Percentiles rank a stretch among this genome's conserved stretches.
Evolutionary conservation across 75 land plant genomes (phyloP).

Genomic region (Picea sitchensis): DNA sequence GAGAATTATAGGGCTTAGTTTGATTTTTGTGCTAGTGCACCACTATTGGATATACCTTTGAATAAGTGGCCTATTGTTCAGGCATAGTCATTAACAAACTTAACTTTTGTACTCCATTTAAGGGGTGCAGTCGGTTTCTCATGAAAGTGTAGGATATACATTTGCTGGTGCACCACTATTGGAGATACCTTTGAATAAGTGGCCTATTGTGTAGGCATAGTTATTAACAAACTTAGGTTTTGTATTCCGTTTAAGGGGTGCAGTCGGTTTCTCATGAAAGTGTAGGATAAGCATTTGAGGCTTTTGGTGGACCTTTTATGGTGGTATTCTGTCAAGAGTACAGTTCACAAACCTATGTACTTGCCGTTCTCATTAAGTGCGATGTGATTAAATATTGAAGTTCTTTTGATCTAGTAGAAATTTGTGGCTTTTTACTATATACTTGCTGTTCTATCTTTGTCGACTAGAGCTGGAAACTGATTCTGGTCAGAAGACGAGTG

Average conservation of each 20-base stretch:
- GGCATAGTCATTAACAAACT: not conserved
- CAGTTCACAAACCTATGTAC: too few relatives aligned
- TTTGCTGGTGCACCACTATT: not conserved
- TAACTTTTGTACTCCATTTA: not conserved
- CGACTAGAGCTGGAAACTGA: too few relatives aligned
- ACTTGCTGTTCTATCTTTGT: too few relatives aligned
- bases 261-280: not conserved
- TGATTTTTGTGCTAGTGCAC: conserved; percentile 5
- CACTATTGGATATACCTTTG: not conserved
- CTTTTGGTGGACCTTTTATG: not conserved
- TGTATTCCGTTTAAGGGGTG: not conserved
- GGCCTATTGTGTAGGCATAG: not conserved
- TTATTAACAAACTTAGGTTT: not conserved
- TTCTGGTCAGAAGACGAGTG: too few relatives aligned
- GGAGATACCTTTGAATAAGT: conserved; percentile 1
- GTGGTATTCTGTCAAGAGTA: not conserved
- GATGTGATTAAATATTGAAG: too few relatives aligned
- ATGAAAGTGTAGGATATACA: not conserved
- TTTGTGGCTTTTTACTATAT: too few relatives aligned
- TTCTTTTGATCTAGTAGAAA: too few relatives aligned
- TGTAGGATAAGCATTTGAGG: not conserved
- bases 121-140: conserved; percentile 1
- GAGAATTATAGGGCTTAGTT: not conserved
- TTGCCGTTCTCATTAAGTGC: too few relatives aligned
- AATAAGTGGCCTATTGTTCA: not conserved